These are phyloP conservation scores for Geotrichum macrosporum DNA, from an alignment of 1,139 yeast species.

Conservation along the genomic window DNA sequence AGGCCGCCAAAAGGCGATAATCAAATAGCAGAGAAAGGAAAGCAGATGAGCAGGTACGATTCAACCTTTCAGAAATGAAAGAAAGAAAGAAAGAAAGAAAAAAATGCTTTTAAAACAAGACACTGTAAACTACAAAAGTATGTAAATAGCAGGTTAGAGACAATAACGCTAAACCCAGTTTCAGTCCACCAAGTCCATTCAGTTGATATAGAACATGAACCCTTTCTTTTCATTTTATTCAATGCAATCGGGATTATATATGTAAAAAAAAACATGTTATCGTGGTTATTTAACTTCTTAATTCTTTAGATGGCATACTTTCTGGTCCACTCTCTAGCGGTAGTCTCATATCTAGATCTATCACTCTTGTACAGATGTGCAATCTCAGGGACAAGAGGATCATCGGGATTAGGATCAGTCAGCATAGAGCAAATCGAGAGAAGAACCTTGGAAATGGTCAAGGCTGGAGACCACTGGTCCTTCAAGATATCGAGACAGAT, in stretches of 20 bases:
- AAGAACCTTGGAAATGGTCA: constrained; percentile 83
- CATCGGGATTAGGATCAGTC: constrained; percentile 98
- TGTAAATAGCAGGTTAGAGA: no score
- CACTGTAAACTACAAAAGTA: no score
- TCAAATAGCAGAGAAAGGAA: no score
- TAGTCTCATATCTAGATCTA: constrained; percentile 89
- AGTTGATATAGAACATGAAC: constrained; percentile 2
- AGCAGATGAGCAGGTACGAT: no score
- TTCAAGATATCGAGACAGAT: constrained; percentile 80
- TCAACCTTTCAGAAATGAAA: no score
- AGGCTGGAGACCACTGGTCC: constrained; percentile 90
- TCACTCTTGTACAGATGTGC: constrained; percentile 96
- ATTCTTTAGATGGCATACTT: constrained; percentile 77
- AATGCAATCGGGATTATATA: constrained; percentile 1
- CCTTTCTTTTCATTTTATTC: constrained; percentile 1
- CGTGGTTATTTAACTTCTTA: background rate
- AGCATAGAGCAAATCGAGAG: constrained; percentile 83
- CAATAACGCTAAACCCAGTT: no score
- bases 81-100: no score
- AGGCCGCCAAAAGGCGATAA: no score
- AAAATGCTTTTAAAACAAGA: no score
- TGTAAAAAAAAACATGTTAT: no score
- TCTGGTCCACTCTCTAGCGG: constrained; percentile 98
- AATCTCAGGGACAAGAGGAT: constrained; percentile 97
- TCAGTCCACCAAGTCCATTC: no score